A percentile compares a stretch with the other conserved stretches of the same genome.
Evolutionary conservation across 1,139 yeast genomes (phyloP).

Genomic region (Candida freyschussii): DNA sequence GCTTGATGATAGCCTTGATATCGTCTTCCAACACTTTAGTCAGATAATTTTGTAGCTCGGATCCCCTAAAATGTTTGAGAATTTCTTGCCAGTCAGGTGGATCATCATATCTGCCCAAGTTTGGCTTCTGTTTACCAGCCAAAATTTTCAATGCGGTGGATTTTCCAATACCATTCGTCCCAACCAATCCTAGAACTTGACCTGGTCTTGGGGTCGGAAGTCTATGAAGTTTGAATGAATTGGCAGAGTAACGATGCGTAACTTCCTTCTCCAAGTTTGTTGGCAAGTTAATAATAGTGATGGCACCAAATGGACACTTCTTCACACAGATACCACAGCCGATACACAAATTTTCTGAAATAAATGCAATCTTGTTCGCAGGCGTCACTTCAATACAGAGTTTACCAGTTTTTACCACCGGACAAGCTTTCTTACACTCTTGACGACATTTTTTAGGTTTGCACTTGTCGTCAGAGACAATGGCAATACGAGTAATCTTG

Average conservation of each 20-base stretch:
- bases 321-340: constrained; percentile 99
- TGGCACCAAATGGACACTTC: constrained; percentile 97
- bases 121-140: constrained; percentile 98
- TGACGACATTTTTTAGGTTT: constrained; percentile 98
- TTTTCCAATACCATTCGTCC: constrained; percentile 98
- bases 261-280: constrained; percentile 89
- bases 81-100: constrained; percentile 99
- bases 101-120: constrained; percentile 85
- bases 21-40: constrained; percentile 91
- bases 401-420: constrained; percentile 96
- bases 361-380: constrained; percentile 85
- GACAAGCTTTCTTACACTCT: constrained; percentile 95
- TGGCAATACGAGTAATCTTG: constrained; percentile 83
- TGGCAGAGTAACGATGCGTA: constrained; percentile 96
- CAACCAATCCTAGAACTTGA: constrained; percentile 94
- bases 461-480: constrained; percentile 89
- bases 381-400: constrained; percentile 96
- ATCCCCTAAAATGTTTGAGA: constrained; percentile 86
- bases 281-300: constrained; percentile 90
- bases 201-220: constrained; percentile 99
- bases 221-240: constrained; percentile 94
- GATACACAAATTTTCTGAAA: constrained; percentile 92
- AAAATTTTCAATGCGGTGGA: constrained; percentile 96
- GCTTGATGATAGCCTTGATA: constrained; percentile 92
- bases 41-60: constrained; percentile 93